Percentiles rank a stretch among this genome's conserved stretches.
Evolutionary conservation across 1,139 yeast genomes (phyloP).

Genomic region (Yamadazyma friedrichii): DNA sequence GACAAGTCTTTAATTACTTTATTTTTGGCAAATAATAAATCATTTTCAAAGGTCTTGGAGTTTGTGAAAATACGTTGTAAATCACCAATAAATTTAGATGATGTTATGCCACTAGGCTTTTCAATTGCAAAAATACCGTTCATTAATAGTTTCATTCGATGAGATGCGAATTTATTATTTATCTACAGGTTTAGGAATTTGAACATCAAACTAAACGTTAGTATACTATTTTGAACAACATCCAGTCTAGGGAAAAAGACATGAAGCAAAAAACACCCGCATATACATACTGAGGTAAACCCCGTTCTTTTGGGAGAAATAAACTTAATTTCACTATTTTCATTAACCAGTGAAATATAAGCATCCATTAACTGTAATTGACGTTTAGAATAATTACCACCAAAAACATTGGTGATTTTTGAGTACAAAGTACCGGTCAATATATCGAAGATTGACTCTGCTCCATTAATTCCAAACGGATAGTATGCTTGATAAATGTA

Average conservation of each 20-base stretch:
- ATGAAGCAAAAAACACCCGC: not conserved
- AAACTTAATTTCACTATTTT: constrained; percentile 29
- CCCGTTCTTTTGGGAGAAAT: constrained; percentile 59
- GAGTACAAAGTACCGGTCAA: constrained; percentile 39
- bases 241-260: no score
- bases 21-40: constrained; percentile 42
- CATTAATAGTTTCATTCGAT: constrained; percentile 35
- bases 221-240: not conserved
- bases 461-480: constrained; percentile 34
- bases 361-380: constrained; percentile 40
- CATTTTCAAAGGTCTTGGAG: constrained; percentile 57
- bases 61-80: constrained; percentile 62
- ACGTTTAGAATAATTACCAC: constrained; percentile 23
- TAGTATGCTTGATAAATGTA: constrained; percentile 40
- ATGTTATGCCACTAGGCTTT: constrained; percentile 84
- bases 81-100: constrained; percentile 67
- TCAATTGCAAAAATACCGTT: constrained; percentile 92
- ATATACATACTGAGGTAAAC: constrained; percentile 44
- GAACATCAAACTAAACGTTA: constrained; percentile 30
- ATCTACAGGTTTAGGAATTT: constrained; percentile 34
- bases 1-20: constrained; percentile 34
- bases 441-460: constrained; percentile 46
- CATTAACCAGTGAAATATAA: constrained; percentile 46
- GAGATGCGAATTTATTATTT: constrained; percentile 5
- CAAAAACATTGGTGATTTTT: constrained; percentile 13